Evolutionary conservation across 2,329 filamentous ascomycete genomes (phyloP).

Genomic region (Neopestalotiopsis sp.): DNA sequence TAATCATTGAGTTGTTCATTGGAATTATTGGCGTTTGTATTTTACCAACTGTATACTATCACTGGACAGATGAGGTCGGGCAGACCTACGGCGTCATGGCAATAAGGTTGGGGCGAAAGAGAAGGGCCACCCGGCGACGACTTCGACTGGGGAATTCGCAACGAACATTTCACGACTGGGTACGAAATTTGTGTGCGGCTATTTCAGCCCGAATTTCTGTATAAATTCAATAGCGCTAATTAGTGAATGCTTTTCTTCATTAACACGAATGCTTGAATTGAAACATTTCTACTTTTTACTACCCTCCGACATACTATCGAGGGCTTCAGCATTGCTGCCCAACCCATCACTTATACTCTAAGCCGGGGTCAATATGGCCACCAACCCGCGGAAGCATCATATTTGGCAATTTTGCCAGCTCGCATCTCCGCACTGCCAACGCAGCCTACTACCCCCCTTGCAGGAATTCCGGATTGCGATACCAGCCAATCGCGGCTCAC

Average conservation of each 20-base stretch:
- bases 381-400: not conserved
- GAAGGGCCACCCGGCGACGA: not conserved
- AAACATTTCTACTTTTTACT: not conserved
- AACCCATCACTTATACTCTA: not conserved
- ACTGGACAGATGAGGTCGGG: not conserved
- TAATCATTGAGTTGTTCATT: not conserved
- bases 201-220: not conserved
- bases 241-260: not conserved
- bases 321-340: constrained; percentile 5
- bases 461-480: not conserved
- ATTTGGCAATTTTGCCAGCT: not conserved
- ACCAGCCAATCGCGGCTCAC: not conserved
- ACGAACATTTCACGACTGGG: not conserved
- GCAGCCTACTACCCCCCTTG: not conserved
- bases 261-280: not conserved
- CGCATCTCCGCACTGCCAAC: constrained; percentile 5
- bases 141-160: not conserved
- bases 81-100: not conserved
- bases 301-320: not conserved
- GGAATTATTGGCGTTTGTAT: not conserved
- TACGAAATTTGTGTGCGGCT: not conserved
- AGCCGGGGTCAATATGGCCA: not conserved
- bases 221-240: not conserved
- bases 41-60: not conserved
- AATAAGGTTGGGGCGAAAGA: not conserved